Evolutionary conservation across 441 rosid genomes (phyloP), one percentile per base, ranked within the genome.

Genomic region (Capsella rubella): DNA sequence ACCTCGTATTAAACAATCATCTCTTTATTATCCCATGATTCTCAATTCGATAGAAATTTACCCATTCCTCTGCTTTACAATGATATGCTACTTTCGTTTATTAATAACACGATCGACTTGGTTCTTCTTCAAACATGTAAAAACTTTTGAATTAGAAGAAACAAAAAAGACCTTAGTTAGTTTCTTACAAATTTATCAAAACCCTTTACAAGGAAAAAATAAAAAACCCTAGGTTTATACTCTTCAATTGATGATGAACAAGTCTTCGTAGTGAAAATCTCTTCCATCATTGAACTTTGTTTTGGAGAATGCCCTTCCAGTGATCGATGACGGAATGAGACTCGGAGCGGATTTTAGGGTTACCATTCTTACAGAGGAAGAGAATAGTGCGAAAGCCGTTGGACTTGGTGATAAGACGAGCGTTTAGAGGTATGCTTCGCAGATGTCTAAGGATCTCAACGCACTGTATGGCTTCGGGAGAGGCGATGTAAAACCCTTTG

Each of bases 311-410:
- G 1, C 0, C 4, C 14, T 2, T 61, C 65, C 40, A 75, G 70
- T 75, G 79, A 53, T 61, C 52, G 45, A 61, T 13, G 28, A 68
- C 59, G 8, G 65, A 3, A 35, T 10, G 62, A 0, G 79, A 61
- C 60, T 69, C 71, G 0, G 75, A 69, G 2, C 71, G 27, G 55
- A 76, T 76, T 15, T 69, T 69, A 76, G 75, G 75, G 75, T 76
- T 76, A 37, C 54, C 71, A 3, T 76, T 63, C 3, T 5, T 69
- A 3, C 71, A 14, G 45, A 76, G 60, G 18, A 63, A n/a, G 0
- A 2, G 39, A 45, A 76, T 7, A 28, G 53, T 0, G 8, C 31
- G n/a, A 3, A 69, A 47, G 14, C 66, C 58, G 7, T 54, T 2
- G 1, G 75, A 54, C 21, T 53, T 10, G 27, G 8, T 45, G 5